Percentiles rank a stretch among this genome's conserved stretches.
Conservation (phyloP, 768 basidiomycete genomes). For the Phanerochaete sordida region DNA sequence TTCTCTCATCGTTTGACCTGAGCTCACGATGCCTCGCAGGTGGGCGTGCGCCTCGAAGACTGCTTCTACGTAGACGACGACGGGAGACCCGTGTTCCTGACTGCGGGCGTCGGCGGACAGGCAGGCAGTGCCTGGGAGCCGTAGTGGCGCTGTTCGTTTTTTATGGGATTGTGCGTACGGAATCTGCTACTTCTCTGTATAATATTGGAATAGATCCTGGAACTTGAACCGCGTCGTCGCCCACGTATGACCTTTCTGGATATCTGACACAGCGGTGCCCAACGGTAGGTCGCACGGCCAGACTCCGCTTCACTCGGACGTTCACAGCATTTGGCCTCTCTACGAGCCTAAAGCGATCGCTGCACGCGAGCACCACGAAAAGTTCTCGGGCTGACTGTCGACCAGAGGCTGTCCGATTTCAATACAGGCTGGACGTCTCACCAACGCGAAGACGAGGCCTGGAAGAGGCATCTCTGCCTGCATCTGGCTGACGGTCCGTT, state of each 20-base stretch:
- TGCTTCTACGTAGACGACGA: conserved; percentile 64
- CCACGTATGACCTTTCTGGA: no score
- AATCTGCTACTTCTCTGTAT: background rate
- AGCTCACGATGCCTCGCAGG: conserved; percentile 31
- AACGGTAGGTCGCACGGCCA: no score
- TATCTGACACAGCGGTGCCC: no score
- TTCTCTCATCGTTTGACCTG: conserved; percentile 2
- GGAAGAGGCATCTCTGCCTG: background rate
- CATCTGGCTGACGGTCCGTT: background rate
- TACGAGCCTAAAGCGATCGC: no score
- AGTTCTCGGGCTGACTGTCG: no score
- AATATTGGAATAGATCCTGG: background rate
- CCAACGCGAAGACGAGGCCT: background rate
- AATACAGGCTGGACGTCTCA: no score
- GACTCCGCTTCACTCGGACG: no score
- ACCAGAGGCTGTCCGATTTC: no score
- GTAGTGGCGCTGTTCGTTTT: conserved; percentile 20
- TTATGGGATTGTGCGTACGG: background rate
- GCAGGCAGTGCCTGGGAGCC: conserved; percentile 36
- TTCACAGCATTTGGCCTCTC: no score
- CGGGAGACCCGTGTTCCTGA: conserved; percentile 59
- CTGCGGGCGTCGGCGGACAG: conserved; percentile 59
- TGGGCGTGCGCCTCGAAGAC: conserved; percentile 82
- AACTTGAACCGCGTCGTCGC: no score
- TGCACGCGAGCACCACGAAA: no score